Evolutionary conservation across 2,329 filamentous ascomycete species (phyloP), one percentile per base, ranked within the genome.

Genomic region (Chrysoporthe cubensis): DNA sequence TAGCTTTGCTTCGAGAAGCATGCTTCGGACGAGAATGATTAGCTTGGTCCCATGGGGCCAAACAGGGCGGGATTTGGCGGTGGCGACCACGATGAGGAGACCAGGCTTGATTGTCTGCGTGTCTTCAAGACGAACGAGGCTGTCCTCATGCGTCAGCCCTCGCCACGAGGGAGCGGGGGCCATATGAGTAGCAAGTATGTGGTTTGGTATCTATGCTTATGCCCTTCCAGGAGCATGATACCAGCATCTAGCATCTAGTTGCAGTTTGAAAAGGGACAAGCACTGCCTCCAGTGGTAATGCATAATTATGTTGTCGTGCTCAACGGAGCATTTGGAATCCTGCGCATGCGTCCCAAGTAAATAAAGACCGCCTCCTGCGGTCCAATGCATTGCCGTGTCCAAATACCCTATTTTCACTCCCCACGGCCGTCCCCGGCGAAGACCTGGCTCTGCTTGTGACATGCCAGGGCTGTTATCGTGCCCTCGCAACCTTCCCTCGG

Each of bases 271-370:
- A 43, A 34, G 44, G 44, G 43, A 59, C 42, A 60, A 67, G 42
- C 54, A 67, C 64, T 64, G 61, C 60, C 65, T 64, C 52, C 44
- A 48, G 65, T 64, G 61, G 60, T 67, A 67, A 69, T 69, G 52
- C 42, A 61, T 69, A 69, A 66, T 66, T 40, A 32, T 32, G 21
- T 32, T 21, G 32, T 32, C 50, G 16, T 54, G 48, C 48, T 52
- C 48, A 26, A 18, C 16, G 26, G 11, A 52, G 11, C 3, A 52
- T 11, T 50, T 13, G 48, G 21, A 14, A 26, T 54, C 50, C 32
- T 54, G 26, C 4, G 7, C 50, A 14, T 52, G 26, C 32, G 21
- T 54, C 26, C 26, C 11, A 16, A 26, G 26, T 54, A 5, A 7
- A 54, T 34, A 21, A 16, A 54, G 50, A 16, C 37, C 9, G 37